Base-by-base conservation (phyloP, 495 filamentous ascomycete species). In the Trichocladium uniseriatum region DNA sequence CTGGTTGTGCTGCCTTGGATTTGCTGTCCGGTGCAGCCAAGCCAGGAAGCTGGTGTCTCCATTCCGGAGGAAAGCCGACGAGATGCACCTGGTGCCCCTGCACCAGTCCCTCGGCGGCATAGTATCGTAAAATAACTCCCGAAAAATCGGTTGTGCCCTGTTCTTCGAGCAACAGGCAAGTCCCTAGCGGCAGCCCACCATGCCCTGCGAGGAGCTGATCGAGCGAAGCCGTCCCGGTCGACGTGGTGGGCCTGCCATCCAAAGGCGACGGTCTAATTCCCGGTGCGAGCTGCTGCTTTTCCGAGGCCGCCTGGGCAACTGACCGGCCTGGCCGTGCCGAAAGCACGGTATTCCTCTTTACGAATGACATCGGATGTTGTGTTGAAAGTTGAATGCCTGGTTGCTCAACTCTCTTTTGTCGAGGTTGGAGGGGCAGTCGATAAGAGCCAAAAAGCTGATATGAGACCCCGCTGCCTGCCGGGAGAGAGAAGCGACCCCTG, bases 141-240 rank as follows among this genome's bases (percentile, higher is more conserved):
- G 86, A 84, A 68, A 91, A 98, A 57, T 98, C 92, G 2, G 92
- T 98, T 15, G 90, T 95, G 2, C 91, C 92, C 56, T 82, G 86
- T 56, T 98, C 92, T 57, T 89, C 88, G n/a, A 97, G 66, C 18
- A 98, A 65, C 5, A 97, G 57, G 1, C 79, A 82, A 24, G 77
- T 90, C 0, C 92, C 91, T 15, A 97, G 71, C 1, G 88, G 79
- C 1, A 97, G 74, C 0, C 94, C 92, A n/a, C 82, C 78, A 70
- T 97, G 89, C 0, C 90, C 88, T 19, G 87, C 88, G 1, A 98
- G 75, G 11, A 95, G 75, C 43, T 78, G 79, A 58, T 98, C 92
- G 29, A 98, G 75, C 29, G 87, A 89, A 5, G 79, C 73, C 0
- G 87, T 85, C 7, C 92, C 92, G 1, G 92, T 96, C 3, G 92